Base-by-base conservation (phyloP, 176 grass and related monocot species). In the Raddia guianensis region DNA sequence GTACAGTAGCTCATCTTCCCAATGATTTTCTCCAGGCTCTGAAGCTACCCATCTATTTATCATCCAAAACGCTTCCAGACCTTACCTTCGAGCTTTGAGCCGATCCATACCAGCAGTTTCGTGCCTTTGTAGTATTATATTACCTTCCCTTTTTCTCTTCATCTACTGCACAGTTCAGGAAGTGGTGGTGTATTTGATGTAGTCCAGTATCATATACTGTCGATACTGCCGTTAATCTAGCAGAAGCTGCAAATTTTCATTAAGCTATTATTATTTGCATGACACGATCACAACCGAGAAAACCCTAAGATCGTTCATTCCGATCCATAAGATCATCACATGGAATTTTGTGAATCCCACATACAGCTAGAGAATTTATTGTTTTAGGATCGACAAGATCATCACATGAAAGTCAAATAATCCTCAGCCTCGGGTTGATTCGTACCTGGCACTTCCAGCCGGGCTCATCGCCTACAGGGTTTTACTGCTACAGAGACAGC, bases 121-220 rank as follows among this genome's bases (percentile, higher is more conserved):
- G 59, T 87, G 82, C 77, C 80, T 84, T 83, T 82, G 70, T 85
- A 88, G 81, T 81, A 76, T 84, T 53, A 53, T 81, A 53, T 81
- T 52, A 53, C 75, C 63, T 64, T 46, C 40, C 47, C 33, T 12
- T 34, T 64, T 61, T 63, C 14, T 21, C 20, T 48, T 72, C 51
- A 15, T 49, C 47, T 68, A 73, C 69, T 60, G 45, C 33, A 76
- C 67, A 58, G 51, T 74, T 55, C 68, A 83, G 88, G 73, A 69
- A 74, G 83, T 63, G 68, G 40, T 79, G 48, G 80, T 73, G 88
- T 86, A 69, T 86, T 86, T 86, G 79, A 63, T 90, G 88, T 86
- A 86, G 88, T 42, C 35, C 19, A 34, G 13, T 63, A 34, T 11
- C 11, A 46, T 83, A 66, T 74, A 74, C 83, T 74, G 68, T 78